These are phyloP conservation scores for Venturia asperata DNA, from an alignment of 2,329 filamentous ascomycete genomes.

Conservation along the genomic window DNA sequence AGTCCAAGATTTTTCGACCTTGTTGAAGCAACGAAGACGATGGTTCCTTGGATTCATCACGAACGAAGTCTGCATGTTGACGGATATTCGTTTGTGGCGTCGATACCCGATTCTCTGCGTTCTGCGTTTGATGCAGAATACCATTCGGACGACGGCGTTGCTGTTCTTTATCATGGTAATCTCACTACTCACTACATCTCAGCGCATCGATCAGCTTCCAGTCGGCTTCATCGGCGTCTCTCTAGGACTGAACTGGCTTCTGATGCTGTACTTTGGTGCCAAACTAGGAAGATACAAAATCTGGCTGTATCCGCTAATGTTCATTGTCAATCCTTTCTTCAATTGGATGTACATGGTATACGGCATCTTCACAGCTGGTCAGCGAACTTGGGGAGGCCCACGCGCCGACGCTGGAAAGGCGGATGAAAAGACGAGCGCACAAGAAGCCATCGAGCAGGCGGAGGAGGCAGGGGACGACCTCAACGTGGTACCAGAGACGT, in stretches of 20 bases:
- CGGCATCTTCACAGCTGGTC: constrained; percentile 87
- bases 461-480: constrained; percentile 76
- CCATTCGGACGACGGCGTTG: constrained; percentile 86
- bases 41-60: constrained; percentile 98
- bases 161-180: constrained; percentile 92
- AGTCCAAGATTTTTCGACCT: constrained; percentile 75
- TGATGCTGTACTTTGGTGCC: constrained; percentile 93
- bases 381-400: constrained; percentile 92
- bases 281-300: constrained; percentile 87
- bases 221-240: constrained; percentile 92
- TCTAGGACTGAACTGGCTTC: constrained; percentile 82
- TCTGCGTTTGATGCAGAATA: constrained; percentile 91
- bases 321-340: constrained; percentile 89
- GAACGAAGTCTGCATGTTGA: constrained; percentile 97
- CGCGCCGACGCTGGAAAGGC: constrained; percentile 81
- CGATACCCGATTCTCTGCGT: constrained; percentile 80
- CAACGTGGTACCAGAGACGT: constrained; percentile 82
- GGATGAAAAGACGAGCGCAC: constrained; percentile 65
- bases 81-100: constrained; percentile 84
- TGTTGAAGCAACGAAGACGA: constrained; percentile 87
- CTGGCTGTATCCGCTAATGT: constrained; percentile 93
- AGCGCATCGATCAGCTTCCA: constrained; percentile 69
- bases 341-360: constrained; percentile 99
- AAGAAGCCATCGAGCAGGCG: constrained; percentile 77
- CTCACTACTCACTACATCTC: constrained; percentile 76